These are phyloP conservation scores for Cylindrotheca closterium DNA, from an alignment of 108 stramenopile species.

Conservation along the genomic window DNA sequence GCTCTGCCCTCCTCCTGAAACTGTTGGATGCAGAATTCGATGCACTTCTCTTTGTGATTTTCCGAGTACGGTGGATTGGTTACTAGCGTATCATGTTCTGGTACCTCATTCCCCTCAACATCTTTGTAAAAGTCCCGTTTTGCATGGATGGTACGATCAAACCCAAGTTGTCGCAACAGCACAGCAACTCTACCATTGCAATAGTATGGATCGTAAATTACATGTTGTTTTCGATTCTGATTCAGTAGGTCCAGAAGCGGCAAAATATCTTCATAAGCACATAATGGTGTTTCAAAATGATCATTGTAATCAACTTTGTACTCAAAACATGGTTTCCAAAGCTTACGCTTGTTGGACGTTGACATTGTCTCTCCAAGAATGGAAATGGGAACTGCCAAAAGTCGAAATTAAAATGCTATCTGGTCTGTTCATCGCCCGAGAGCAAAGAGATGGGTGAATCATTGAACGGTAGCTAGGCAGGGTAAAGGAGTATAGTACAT, in stretches of 20 bases:
- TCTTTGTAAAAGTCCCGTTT: slow-evolving; percentile 87
- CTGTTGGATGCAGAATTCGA: slow-evolving; percentile 63
- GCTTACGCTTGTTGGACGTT: neutral
- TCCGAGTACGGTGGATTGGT: slow-evolving; percentile 93
- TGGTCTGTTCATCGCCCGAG: too few species aligned
- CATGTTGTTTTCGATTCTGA: slow-evolving; percentile 16
- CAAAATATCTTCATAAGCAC: slow-evolving; percentile 58
- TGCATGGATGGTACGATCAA: slow-evolving; percentile 54
- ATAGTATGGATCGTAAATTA: slow-evolving; percentile 83
- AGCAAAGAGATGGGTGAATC: too few species aligned
- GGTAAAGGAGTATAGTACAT: too few species aligned
- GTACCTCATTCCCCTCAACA: slow-evolving; percentile 48
- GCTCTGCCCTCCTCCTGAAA: slow-evolving; percentile 32
- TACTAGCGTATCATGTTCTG: slow-evolving; percentile 69
- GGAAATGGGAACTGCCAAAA: too few species aligned
- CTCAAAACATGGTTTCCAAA: slow-evolving; percentile 11
- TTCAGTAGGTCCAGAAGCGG: slow-evolving; percentile 39
- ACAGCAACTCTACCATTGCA: slow-evolving; percentile 62
- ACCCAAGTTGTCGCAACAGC: slow-evolving; percentile 50
- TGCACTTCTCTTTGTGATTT: slow-evolving; percentile 80
- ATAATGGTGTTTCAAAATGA: slow-evolving; percentile 79
- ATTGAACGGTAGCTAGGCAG: too few species aligned
- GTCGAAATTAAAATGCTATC: too few species aligned
- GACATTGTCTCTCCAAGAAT: neutral
- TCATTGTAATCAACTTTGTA: slow-evolving; percentile 83